These are phyloP conservation scores for Gremmenia infestans DNA, from an alignment of 2,329 filamentous ascomycete species.

Conservation along the genomic window DNA sequence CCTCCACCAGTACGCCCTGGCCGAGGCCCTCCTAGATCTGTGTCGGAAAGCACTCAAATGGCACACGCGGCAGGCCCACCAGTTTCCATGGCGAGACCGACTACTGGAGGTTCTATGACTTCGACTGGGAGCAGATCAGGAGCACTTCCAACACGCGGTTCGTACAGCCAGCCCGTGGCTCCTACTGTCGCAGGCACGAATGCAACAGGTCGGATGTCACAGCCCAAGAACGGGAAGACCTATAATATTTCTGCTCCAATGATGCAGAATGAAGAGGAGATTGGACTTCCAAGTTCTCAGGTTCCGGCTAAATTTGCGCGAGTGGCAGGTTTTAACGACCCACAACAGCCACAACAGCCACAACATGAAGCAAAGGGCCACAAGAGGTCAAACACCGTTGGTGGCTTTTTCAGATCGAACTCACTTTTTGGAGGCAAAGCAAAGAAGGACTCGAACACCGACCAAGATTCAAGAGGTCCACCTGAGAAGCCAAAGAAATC, in stretches of 20 bases:
- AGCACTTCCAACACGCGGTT: constrained; percentile 66
- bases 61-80: constrained; percentile 43
- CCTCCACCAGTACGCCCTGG: constrained; percentile 42
- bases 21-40: constrained; percentile 47
- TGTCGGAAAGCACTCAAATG: constrained; percentile 51
- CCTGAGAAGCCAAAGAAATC: constrained; percentile 62
- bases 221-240: constrained; percentile 58
- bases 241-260: constrained; percentile 69
- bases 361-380: constrained; percentile 39
- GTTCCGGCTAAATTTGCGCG: constrained; percentile 55
- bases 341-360: constrained; percentile 26
- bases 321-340: constrained; percentile 49
- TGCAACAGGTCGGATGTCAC: constrained; percentile 83
- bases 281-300: constrained; percentile 54
- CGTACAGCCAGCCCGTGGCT: constrained; percentile 83
- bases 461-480: constrained; percentile 38
- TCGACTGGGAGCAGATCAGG: constrained; percentile 48
- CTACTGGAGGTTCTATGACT: constrained; percentile 76
- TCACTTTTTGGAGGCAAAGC: constrained; percentile 67
- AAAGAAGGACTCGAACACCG: constrained; percentile 28
- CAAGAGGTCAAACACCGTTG: constrained; percentile 70
- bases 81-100: constrained; percentile 53
- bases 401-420: constrained; percentile 76
- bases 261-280: constrained; percentile 48
- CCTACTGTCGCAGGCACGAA: constrained; percentile 86